A percentile compares a stretch with the other conserved stretches of the same genome.
Conservation (phyloP, 2,329 filamentous ascomycete genomes). For the Claviceps paspali region DNA sequence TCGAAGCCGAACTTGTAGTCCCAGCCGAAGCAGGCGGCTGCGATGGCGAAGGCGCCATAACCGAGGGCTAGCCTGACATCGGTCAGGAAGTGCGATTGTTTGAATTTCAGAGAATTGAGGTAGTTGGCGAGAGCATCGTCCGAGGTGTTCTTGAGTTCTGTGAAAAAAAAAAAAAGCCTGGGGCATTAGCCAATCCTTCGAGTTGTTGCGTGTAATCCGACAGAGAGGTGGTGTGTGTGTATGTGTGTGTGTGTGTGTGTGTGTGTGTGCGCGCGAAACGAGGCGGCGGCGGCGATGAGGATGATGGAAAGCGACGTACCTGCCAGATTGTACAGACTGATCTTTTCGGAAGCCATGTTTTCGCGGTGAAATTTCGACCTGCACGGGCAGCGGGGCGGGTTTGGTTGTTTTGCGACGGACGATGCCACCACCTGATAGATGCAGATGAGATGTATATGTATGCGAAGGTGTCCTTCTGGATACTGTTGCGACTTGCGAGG, state of each 20-base stretch:
- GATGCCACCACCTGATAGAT: no score
- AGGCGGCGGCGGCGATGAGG: background rate
- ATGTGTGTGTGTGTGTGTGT: no score
- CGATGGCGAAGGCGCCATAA: slow-evolving; percentile 66
- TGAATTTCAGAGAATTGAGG: slow-evolving; percentile 75
- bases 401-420: no score
- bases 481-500: background rate
- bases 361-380: background rate
- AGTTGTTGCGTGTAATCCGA: no score
- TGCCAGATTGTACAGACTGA: slow-evolving; percentile 52
- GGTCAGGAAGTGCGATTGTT: slow-evolving; percentile 62
- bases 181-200: background rate
- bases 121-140: slow-evolving; percentile 93
- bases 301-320: slow-evolving; percentile 25
- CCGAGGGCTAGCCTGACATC: slow-evolving; percentile 75
- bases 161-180: background rate
- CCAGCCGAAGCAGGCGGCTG: slow-evolving; percentile 72
- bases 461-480: slow-evolving; percentile 3
- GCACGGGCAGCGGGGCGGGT: no score
- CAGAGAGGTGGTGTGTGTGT: no score
- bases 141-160: slow-evolving; percentile 91
- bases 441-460: background rate
- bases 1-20: slow-evolving; percentile 91
- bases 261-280: no score
- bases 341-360: slow-evolving; percentile 33